These are phyloP conservation scores for Schizophyllum amplum DNA, from an alignment of 1,284 basidiomycete genomes.

Conservation along the genomic window DNA sequence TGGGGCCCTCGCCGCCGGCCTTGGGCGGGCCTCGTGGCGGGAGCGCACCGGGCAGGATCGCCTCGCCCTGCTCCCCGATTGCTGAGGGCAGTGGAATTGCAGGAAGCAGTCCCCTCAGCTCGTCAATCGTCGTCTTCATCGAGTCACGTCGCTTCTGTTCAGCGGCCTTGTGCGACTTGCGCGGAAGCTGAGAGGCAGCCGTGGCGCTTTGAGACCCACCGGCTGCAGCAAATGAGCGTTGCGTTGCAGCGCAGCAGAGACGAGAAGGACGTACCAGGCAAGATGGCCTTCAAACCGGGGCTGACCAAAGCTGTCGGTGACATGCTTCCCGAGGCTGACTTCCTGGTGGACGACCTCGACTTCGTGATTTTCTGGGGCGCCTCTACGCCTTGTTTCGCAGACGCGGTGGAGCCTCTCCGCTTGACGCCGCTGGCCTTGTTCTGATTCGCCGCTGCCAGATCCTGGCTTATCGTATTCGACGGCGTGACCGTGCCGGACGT, in stretches of 20 bases:
- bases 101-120: constrained; percentile 81
- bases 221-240: neutral
- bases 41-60: constrained; percentile 73
- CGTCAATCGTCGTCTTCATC: constrained; percentile 94
- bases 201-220: neutral
- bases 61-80: constrained; percentile 21
- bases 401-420: neutral
- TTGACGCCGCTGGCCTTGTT: neutral
- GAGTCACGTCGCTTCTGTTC: constrained; percentile 96
- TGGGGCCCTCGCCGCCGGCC: constrained; percentile 80
- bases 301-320: constrained; percentile 26
- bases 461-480: neutral
- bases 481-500: neutral
- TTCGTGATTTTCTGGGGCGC: constrained; percentile 17
- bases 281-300: constrained; percentile 56
- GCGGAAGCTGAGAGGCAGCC: constrained; percentile 20
- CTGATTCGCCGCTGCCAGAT: neutral
- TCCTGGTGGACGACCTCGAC: constrained; percentile 12
- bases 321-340: constrained; percentile 14
- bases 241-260: too few species aligned
- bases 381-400: neutral
- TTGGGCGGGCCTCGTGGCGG: constrained; percentile 84
- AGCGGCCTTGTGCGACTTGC: constrained; percentile 93
- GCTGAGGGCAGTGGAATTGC: constrained; percentile 79
- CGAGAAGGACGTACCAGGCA: constrained; percentile 43